Base-by-base conservation (phyloP, 257 asterid species). In the Rhazya stricta region DNA sequence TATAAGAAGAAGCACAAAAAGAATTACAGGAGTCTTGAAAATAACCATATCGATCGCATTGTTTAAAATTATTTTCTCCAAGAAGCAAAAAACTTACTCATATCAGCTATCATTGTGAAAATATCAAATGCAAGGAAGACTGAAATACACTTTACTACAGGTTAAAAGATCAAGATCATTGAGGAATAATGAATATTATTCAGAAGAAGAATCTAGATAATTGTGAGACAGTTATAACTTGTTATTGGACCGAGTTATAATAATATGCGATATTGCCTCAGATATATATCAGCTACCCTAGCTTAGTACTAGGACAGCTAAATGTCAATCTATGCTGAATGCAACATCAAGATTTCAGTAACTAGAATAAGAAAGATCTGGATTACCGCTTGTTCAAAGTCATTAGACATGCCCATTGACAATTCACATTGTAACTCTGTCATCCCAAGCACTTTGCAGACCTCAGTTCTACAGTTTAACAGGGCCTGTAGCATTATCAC, bases 381-480 rank as follows among this genome's bases (percentile, higher is more conserved):
- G 25, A 88, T 79, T 78, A 92, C 97, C 82, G 98, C 98, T 83
- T 84, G 89, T 81, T 91, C 98, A 67, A 91, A 92, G 83, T 92
- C 98, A 76, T 87, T 86, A 45, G 98, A 92, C 98, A 92, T 92
- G 86, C 98, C 98, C 97, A 92, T 92, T 77, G 98, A 92, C 45
- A 91, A 75, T 87, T 88, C 98, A 67, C 94, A 91, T 67, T 82
- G 87, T 54, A 86, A 80, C 78, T 86, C 96, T 27, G 78, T 60
- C 72, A 89, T 77, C 65, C 88, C 98, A 15, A 92, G 90, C 50
- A 86, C 94, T 81, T 85, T 85, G 89, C 96, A 89, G 8, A 88
- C 88, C 84, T 91, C 89, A 65, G 85, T 77, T 87, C 98, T 92
- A 81, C 97, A 92, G 79, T 82, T 86, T 66, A 81, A 78, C 61